Conservation (phyloP, 1,284 basidiomycete genomes). For the Pascua guehoae region DNA sequence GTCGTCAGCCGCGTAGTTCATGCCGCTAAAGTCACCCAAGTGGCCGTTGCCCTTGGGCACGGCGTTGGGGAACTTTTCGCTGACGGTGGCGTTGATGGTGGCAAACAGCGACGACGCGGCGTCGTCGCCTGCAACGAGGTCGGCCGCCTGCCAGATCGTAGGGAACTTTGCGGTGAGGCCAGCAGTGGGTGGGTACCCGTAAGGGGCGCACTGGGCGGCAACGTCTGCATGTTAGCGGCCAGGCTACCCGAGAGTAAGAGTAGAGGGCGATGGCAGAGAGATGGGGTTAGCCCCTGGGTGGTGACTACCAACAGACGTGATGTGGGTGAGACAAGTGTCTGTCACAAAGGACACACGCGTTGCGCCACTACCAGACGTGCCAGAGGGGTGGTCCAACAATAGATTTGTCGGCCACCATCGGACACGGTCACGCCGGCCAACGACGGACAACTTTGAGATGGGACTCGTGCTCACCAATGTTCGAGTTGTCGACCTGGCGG, state of each 20-base stretch:
- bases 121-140: slow-evolving; percentile 47
- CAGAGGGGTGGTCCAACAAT: no score
- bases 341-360: background rate
- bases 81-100: slow-evolving; percentile 29
- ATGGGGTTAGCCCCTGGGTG: background rate
- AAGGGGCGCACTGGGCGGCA: slow-evolving; percentile 29
- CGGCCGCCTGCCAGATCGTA: slow-evolving; percentile 44
- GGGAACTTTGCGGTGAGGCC: slow-evolving; percentile 37
- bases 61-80: slow-evolving; percentile 4
- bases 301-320: no score
- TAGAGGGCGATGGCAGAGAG: background rate
- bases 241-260: no score
- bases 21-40: slow-evolving; percentile 3
- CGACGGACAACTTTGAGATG: background rate
- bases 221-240: slow-evolving; percentile 5
- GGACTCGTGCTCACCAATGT: slow-evolving; percentile 2
- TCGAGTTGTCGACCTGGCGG: slow-evolving; percentile 7
- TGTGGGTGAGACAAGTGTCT: background rate
- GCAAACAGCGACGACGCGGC: slow-evolving; percentile 42
- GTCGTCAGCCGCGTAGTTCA: background rate
- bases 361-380: no score
- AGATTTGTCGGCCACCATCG: no score
- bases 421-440: no score
- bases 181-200: slow-evolving; percentile 38
- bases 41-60: slow-evolving; percentile 1